These are phyloP conservation scores for Lactarius indigo DNA, from an alignment of 768 basidiomycete species.

Conservation along the genomic window DNA sequence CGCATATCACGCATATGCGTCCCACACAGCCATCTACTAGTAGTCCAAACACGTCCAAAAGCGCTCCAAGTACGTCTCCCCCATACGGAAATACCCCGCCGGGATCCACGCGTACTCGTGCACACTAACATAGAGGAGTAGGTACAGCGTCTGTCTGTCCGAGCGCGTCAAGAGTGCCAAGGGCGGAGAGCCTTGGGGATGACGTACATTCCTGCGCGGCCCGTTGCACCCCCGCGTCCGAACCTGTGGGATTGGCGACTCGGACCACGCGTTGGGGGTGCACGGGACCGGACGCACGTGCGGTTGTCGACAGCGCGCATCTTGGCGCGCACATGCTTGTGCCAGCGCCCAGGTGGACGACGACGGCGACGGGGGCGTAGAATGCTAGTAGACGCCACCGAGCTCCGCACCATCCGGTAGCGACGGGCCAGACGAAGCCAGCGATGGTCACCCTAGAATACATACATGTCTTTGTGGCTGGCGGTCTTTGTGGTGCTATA, in stretches of 20 bases:
- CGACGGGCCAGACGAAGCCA: slow-evolving; percentile 87
- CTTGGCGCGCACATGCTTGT: slow-evolving; percentile 13
- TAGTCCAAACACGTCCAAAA: slow-evolving; percentile 84
- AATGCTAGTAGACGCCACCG: slow-evolving; percentile 14
- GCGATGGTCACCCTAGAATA: slow-evolving; percentile 74
- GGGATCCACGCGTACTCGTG: slow-evolving; percentile 86
- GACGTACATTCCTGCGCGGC: neutral
- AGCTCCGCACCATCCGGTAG: slow-evolving; percentile 28
- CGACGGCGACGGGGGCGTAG: neutral
- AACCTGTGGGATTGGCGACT: no score
- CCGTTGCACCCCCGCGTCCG: neutral
- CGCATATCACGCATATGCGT: slow-evolving; percentile 27
- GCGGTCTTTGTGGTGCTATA: no score
- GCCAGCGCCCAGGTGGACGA: slow-evolving; percentile 8
- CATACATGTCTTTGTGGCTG: no score
- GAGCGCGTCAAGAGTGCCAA: slow-evolving; percentile 29
- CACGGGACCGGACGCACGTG: neutral
- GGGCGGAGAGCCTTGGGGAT: neutral
- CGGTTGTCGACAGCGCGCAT: slow-evolving; percentile 15
- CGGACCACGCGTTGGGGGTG: neutral
- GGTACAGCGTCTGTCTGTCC: slow-evolving; percentile 60
- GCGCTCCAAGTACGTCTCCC: slow-evolving; percentile 81
- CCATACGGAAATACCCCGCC: slow-evolving; percentile 85
- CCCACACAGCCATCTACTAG: slow-evolving; percentile 58
- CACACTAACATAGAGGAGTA: slow-evolving; percentile 73